Evolutionary conservation across 2,329 filamentous ascomycete species (phyloP).

Genomic region (Microdochium paspali): DNA sequence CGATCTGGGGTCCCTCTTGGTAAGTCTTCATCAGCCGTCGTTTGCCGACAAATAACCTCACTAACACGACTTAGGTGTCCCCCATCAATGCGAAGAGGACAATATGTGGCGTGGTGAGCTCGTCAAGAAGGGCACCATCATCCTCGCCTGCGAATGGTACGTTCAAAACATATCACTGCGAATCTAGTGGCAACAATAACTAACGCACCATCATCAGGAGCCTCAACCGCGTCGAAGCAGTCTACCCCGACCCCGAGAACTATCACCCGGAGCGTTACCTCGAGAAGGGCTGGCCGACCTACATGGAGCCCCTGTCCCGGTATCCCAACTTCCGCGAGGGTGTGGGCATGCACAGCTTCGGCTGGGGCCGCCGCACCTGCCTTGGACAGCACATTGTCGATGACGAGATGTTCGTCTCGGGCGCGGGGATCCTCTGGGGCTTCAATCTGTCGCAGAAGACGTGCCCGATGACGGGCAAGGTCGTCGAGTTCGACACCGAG

Average conservation of each 20-base stretch:
- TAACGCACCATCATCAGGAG: conserved; percentile 23
- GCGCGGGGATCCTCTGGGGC: conserved; percentile 37
- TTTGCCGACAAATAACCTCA: neutral
- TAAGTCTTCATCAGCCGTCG: conserved; percentile 11
- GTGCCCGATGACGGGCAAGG: conserved; percentile 30
- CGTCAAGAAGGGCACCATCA: conserved; percentile 37
- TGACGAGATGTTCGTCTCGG: conserved; percentile 44
- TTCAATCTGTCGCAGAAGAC: conserved; percentile 31
- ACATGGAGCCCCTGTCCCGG: conserved; percentile 52
- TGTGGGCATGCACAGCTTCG: conserved; percentile 52
- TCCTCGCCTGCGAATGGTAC: conserved; percentile 41
- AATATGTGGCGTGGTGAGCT: conserved; percentile 35
- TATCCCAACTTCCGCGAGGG: conserved; percentile 54
- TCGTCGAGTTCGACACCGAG: conserved; percentile 35
- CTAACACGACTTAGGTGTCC: conserved; percentile 25
- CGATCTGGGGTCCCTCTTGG: conserved; percentile 44
- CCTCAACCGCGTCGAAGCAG: conserved; percentile 46
- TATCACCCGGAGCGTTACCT: conserved; percentile 56
- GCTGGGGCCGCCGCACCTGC: conserved; percentile 54
- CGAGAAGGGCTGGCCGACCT: conserved; percentile 52
- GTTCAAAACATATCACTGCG: too few species aligned
- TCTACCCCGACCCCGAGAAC: conserved; percentile 54
- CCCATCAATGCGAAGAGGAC: conserved; percentile 37
- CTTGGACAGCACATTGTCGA: conserved; percentile 54
- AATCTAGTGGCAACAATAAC: neutral